Evolutionary conservation across 805 yeast genomes (phyloP).

Genomic region (Torulaspora microellipsoides): DNA sequence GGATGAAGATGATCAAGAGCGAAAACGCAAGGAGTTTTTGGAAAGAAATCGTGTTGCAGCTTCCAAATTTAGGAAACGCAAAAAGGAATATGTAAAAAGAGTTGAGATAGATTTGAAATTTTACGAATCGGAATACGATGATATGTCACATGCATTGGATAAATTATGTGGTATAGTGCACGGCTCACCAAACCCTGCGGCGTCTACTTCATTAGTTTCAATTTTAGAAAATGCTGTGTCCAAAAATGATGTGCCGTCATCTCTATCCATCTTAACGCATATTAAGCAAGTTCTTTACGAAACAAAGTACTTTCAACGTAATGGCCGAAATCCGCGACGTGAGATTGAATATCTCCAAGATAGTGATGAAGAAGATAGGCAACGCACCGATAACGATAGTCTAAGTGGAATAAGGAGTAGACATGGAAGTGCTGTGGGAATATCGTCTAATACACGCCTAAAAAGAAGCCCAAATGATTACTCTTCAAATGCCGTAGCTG

Average conservation of each 20-base stretch:
- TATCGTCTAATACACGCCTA: conserved; percentile 2
- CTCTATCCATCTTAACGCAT: conserved; percentile 21
- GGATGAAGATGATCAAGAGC: conserved; percentile 56
- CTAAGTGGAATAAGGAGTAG: conserved; percentile 8
- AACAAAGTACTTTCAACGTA: conserved; percentile 24
- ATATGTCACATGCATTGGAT: conserved; percentile 39
- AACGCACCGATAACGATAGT: conserved; percentile 8
- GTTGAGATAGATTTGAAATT: conserved; percentile 76
- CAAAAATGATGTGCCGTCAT: conserved; percentile 20
- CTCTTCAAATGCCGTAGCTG: conserved; percentile 5
- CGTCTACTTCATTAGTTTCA: conserved; percentile 15
- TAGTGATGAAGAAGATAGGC: conserved; percentile 14
- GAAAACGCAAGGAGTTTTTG: conserved; percentile 59
- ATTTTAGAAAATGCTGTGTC: conserved; percentile 23
- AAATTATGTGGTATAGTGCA: conserved; percentile 20
- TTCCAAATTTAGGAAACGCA: conserved; percentile 88
- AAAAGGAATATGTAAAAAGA: conserved; percentile 79
- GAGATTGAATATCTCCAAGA: conserved; percentile 12
- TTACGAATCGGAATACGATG: conserved; percentile 66
- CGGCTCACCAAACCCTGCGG: conserved; percentile 6
- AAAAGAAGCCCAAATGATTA: conserved; percentile 4
- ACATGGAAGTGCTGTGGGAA: conserved; percentile 7
- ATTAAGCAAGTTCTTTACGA: conserved; percentile 21
- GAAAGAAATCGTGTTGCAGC: conserved; percentile 96
- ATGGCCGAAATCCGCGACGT: conserved; percentile 26